Evolutionary conservation across 2,329 filamentous ascomycete genomes (phyloP), one percentile per base, ranked within the genome.

Genomic region (Xylariaceae sp.): DNA sequence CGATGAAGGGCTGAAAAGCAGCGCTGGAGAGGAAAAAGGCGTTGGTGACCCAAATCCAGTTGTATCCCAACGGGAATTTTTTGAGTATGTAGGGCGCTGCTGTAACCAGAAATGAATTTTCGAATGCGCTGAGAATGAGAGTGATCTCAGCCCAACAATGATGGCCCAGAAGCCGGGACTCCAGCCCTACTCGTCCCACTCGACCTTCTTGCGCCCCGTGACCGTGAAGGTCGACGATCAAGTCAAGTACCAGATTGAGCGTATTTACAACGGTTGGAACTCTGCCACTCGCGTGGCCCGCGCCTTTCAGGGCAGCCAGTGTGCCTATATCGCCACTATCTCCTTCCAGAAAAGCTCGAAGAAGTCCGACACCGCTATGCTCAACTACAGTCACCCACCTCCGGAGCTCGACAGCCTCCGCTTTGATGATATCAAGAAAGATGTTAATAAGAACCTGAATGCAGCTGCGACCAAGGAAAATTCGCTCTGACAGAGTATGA

Each of bases 1-100:
- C 69, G 33, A 70, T 60, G n/a, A 72, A 55, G 6, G 45, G 45
- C 14, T 43, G 45, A 16, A 33, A 7, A 4, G 37, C 45, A 16
- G 45, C 25, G 21, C 40, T 48, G 20, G 14, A 21, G 14, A 44
- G 22, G 25, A 48, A 48, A n/a, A 44, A 44, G 2, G 40, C 45
- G 19, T 49, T 49, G 10, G 47, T 49, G 25, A 46, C 36, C 39
- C 47, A 49, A 21, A 49, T 46, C n/a, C 14, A 49, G 36, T 45
- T 37, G 21, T 37, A 32, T 3, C 47, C 43, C 3, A 49, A 22
- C 8, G 25, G 35, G 7, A 49, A 22, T 7, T 46, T 42, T 11
- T 35, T 40, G 5, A 49, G 17, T 11, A 49, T 14, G 12, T 10
- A 7, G 23, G 43, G 39, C 11, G 47, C 47, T 16, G 47, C 29